Evolutionary conservation across 108 stramenopile genomes (phyloP), one percentile per base, ranked within the genome.

Genomic region (Cyclotella sp.): DNA sequence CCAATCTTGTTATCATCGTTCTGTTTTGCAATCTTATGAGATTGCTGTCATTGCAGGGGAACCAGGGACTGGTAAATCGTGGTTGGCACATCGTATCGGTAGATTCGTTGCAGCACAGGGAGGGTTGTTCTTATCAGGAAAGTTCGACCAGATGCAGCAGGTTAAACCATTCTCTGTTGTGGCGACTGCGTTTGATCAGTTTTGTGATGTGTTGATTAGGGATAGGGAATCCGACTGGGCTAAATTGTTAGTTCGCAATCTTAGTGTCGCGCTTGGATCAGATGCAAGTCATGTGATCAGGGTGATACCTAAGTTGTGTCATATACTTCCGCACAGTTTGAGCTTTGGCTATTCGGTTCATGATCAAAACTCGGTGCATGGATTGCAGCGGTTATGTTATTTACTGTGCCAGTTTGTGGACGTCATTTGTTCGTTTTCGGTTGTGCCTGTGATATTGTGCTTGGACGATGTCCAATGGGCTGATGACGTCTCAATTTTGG

Each of bases 401-500:
- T 27, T 73, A 12, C 54, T 78, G 14, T 13, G 57, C 28, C 62
- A 40, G 28, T 70, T 78, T 45, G 39, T 66, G 39, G 72, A 55
- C 21, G 61, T 65, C 6, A 73, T 78, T 54, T 55, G 63, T 19
- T 65, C 18, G 11, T 68, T 24, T 18, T 63, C 54, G 4, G 26
- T 27, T 11, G 21, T 14, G 22, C 44, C 44, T 19, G n/a, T 75
- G 51, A 68, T 34, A 19, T 39, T 67, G 11, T 77, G 70, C 27
- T 30, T 77, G n/a, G 78, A 78, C 53, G 72, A 78, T 66, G 39
- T 72, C 13, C 78, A 78, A 29, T 78, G 78, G 78, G 47, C 64
- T 12, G 78, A 78, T 39, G 10, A 7, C 4, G 64, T 54, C 8
- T 66, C 74, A 14, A 57, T 66, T 29, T 52, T 54, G 5, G 52